phyloP scores from a whole-genome alignment of 2,329 filamentous ascomycete genomes.

The Boeremia lycopersici region DNA sequence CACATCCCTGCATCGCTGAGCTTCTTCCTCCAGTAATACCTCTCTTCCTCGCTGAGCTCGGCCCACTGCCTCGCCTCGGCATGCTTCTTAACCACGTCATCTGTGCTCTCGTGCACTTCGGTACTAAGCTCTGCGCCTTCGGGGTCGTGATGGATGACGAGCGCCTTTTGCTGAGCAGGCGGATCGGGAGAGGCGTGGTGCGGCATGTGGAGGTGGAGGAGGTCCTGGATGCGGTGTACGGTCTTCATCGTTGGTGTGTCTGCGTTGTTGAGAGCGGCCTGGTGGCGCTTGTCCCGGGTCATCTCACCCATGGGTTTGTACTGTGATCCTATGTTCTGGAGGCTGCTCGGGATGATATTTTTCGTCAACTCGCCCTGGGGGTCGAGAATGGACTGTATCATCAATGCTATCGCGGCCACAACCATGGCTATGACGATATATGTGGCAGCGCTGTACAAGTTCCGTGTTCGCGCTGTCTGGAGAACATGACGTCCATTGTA shows the following conservation, averaged over 20 bases:
- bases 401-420: conserved; percentile 65
- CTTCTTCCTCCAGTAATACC: conserved; percentile 70
- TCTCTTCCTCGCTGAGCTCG: conserved; percentile 67
- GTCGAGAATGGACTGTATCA: conserved; percentile 66
- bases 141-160: conserved; percentile 50
- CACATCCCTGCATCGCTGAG: conserved; percentile 75
- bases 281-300: conserved; percentile 32
- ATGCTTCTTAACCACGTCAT: conserved; percentile 47
- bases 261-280: conserved; percentile 32
- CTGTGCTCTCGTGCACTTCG: conserved; percentile 47
- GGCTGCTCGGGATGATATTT: conserved; percentile 58
- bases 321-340: conserved; percentile 49
- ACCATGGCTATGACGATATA: conserved; percentile 64
- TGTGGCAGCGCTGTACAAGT: conserved; percentile 59
- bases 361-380: conserved; percentile 54
- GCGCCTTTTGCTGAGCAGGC: conserved; percentile 41
- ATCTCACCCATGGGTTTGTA: conserved; percentile 39
- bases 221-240: conserved; percentile 40
- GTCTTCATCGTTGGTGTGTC: conserved; percentile 35
- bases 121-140: conserved; percentile 48
- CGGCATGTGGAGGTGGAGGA: conserved; percentile 37
- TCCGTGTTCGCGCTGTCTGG: conserved; percentile 58
- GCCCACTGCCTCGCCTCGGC: conserved; percentile 69
- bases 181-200: conserved; percentile 15
- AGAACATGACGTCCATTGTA: conserved; percentile 70